Evolutionary conservation across 1,139 yeast genomes (phyloP).

Genomic region (Sugiyamaella novakii): DNA sequence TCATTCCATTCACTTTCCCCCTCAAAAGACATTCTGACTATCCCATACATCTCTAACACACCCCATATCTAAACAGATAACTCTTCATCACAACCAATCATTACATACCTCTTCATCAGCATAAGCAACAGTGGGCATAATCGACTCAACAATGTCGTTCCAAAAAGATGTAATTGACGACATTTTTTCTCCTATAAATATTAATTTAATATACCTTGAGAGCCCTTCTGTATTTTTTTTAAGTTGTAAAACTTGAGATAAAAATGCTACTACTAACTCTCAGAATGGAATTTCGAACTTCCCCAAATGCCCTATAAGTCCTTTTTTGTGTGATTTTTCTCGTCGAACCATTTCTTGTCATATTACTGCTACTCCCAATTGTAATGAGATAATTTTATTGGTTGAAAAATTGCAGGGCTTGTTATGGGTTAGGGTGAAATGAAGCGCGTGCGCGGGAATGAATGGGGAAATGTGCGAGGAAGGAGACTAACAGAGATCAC

Average conservation of each 20-base stretch:
- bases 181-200: constrained; percentile 42
- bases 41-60: constrained; percentile 18
- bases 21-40: no score
- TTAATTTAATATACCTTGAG: not conserved
- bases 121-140: constrained; percentile 77
- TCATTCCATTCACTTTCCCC: no score
- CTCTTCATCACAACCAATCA: no score
- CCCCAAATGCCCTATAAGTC: constrained; percentile 12
- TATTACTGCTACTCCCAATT: constrained; percentile 16
- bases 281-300: constrained; percentile 18
- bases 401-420: constrained; percentile 9
- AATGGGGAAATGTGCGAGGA: no score
- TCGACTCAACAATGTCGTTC: constrained; percentile 75
- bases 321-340: constrained; percentile 13
- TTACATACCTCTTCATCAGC: constrained; percentile 64
- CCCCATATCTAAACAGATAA: no score
- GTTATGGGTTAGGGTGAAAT: not conserved
- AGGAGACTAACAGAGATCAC: no score
- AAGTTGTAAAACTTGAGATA: constrained; percentile 5
- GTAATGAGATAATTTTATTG: constrained; percentile 13
- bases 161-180: constrained; percentile 56
- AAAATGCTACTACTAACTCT: no score
- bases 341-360: constrained; percentile 15
- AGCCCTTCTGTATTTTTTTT: not conserved
- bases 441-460: constrained; percentile 7